Evolutionary conservation across 1,284 basidiomycete species (phyloP), one percentile per base, ranked within the genome.

Genomic region (Sutorius eximius): DNA sequence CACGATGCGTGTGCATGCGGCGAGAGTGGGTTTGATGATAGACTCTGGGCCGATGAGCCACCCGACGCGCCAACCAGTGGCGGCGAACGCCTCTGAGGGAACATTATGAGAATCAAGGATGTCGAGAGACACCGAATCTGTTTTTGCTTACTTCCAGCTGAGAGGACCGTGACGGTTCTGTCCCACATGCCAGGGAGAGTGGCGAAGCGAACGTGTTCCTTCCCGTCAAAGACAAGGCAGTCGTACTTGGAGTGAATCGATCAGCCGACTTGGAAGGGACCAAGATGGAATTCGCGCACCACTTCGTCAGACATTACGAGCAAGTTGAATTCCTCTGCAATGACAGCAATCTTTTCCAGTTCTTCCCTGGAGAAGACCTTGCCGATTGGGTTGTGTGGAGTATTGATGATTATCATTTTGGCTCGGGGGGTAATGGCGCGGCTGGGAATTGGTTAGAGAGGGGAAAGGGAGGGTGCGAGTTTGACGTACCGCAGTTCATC

Each of bases 121-220:
- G 18, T 27, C 1, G 11, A 42, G 13, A 27, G 22, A 32, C 0
- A 18, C 5, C 20, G 32, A 9, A 22, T 37, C 5, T 32, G 13
- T 40, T 50, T 42, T n/a, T 5, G 76, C 85, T 75, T 66, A 85
- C 85, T 89, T 60, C 90, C 91, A 12, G 86, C 91, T 10, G 88
- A 91, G 27, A 87, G 83, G 42, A 93, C 85, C 2, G 91, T 93
- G 51, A 94, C 78, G 0, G 92, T 94, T 40, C 91, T 87, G 61
- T 98, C 93, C 95, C 95, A 99, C 94, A 98, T 97, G n/a, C 93
- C 92, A 10, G 93, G 94, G 30, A 98, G 80, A 29, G 80, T 91
- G 3, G 96, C 96, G 61, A 99, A 91, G 51, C 95, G 87, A 53
- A 95, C 78, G 71, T 99, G 97, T 67, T 95, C 84, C 62, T 89